Evolutionary conservation across 1,284 basidiomycete species (phyloP), one percentile per base, ranked within the genome.

Genomic region (Tremellales sp.): DNA sequence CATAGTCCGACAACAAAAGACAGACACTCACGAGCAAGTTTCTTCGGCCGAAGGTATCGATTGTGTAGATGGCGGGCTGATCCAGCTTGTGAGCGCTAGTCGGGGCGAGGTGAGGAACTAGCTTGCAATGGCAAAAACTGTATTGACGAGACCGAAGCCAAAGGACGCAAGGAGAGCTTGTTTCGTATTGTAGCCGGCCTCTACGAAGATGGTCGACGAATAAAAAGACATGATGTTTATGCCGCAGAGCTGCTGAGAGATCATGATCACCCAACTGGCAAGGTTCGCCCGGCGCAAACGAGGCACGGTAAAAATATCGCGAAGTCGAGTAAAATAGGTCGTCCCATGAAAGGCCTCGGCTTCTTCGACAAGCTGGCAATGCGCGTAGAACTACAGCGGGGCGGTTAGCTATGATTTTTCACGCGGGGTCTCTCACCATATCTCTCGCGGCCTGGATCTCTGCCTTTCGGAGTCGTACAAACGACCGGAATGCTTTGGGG

Each of bases 11-110:
- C n/a, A n/a, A n/a, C n/a, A n/a, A n/a, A n/a, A n/a, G n/a, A n/a
- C n/a, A n/a, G n/a, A n/a, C n/a, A n/a, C n/a, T n/a, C n/a, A n/a
- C n/a, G n/a, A n/a, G n/a, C n/a, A 86, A 71, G 56, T 82, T 84
- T 24, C 84, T 75, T 22, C 85, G 78, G 12, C 85, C 84, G 58
- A 81, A 87, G 2, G 58, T 58, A 35, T 64, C 61, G 43, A 76
- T 74, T 10, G 72, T 73, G 70, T 76, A 79, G 19, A 84, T 71
- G 6, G 80, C 81, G 14, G 80, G 56, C n/a, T n/a, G n/a, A n/a
- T n/a, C n/a, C n/a, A n/a, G 80, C n/a, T n/a, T n/a, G n/a, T n/a
- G n/a, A n/a, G n/a, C n/a, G n/a, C n/a, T n/a, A n/a, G n/a, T n/a
- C n/a, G n/a, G n/a, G n/a, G n/a, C n/a, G n/a, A n/a, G n/a, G n/a